Percentiles rank a stretch among this genome's conserved stretches.
Evolutionary conservation across 768 basidiomycete species (phyloP).

Genomic region (Chalciporus sphaerocephalus): DNA sequence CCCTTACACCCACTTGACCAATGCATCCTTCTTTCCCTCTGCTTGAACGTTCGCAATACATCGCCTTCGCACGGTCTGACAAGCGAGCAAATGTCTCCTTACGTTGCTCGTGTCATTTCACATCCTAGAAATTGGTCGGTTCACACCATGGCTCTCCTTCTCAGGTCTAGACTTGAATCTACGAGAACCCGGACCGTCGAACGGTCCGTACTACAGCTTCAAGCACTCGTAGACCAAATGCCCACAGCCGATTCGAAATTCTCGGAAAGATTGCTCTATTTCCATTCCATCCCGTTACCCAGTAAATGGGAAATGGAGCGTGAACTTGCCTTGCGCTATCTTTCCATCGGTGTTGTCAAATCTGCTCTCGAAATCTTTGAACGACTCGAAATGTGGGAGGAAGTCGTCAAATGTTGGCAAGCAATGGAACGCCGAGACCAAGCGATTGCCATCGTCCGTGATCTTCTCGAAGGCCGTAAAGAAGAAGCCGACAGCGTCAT

Average conservation of each 20-base stretch:
- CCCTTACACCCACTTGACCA: slow-evolving; percentile 91
- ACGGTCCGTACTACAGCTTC: slow-evolving; percentile 85
- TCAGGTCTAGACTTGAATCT: slow-evolving; percentile 88
- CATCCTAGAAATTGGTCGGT: slow-evolving; percentile 95
- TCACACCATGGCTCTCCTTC: slow-evolving; percentile 92
- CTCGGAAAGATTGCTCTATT: slow-evolving; percentile 71
- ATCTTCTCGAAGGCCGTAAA: slow-evolving; percentile 78
- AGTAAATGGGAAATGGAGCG: slow-evolving; percentile 91
- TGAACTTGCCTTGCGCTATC: slow-evolving; percentile 81
- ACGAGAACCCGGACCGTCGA: slow-evolving; percentile 89
- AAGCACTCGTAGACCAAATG: slow-evolving; percentile 96
- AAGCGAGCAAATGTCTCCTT: slow-evolving; percentile 87
- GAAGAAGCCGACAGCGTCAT: slow-evolving; percentile 77
- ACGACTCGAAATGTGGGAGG: slow-evolving; percentile 97
- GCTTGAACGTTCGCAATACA: slow-evolving; percentile 84
- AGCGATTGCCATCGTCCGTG: slow-evolving; percentile 76
- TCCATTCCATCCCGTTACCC: slow-evolving; percentile 79
- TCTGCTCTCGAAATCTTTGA: slow-evolving; percentile 93
- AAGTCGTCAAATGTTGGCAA: slow-evolving; percentile 85
- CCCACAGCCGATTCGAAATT: slow-evolving; percentile 75
- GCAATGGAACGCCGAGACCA: slow-evolving; percentile 74
- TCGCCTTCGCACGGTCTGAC: slow-evolving; percentile 90
- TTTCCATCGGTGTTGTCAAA: slow-evolving; percentile 80
- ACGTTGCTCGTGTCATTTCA: slow-evolving; percentile 81
- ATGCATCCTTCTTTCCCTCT: slow-evolving; percentile 84